These are phyloP conservation scores for Boletellus ananiceps DNA, from an alignment of 768 basidiomycete genomes.

Conservation along the genomic window DNA sequence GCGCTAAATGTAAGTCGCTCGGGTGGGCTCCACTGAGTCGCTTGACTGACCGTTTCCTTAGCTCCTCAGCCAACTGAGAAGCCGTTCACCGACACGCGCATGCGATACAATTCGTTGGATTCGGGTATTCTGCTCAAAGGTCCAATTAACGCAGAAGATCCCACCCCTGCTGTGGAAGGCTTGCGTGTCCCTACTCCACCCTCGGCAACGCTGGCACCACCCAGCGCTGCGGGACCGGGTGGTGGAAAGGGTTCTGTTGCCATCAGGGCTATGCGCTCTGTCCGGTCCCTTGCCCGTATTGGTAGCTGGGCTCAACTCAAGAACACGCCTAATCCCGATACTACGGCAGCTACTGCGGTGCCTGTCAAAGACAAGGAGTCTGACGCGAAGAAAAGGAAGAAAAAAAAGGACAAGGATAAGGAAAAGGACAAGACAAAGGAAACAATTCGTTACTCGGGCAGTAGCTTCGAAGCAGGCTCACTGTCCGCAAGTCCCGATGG, in stretches of 20 bases:
- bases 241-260: slow-evolving; percentile 59
- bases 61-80: slow-evolving; percentile 43
- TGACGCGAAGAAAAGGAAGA: slow-evolving; percentile 35
- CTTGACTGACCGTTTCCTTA: slow-evolving; percentile 18
- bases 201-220: slow-evolving; percentile 34
- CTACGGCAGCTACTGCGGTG: slow-evolving; percentile 22
- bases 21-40: not conserved
- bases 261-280: slow-evolving; percentile 70
- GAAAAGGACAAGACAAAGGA: slow-evolving; percentile 32
- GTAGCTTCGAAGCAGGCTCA: slow-evolving; percentile 67
- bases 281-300: slow-evolving; percentile 67
- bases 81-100: slow-evolving; percentile 31
- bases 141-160: slow-evolving; percentile 15
- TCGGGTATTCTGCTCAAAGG: slow-evolving; percentile 35
- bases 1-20: slow-evolving; percentile 29
- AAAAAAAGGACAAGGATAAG: slow-evolving; percentile 36
- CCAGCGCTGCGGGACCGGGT: slow-evolving; percentile 23
- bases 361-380: slow-evolving; percentile 28
- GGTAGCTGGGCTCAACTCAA: slow-evolving; percentile 66
- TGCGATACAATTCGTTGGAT: slow-evolving; percentile 64
- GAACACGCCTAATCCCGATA: slow-evolving; percentile 32
- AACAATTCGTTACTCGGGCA: slow-evolving; percentile 46
- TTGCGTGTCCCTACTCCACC: slow-evolving; percentile 23
- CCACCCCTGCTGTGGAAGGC: slow-evolving; percentile 9
- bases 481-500: slow-evolving; percentile 37